Evolutionary conservation across 768 basidiomycete genomes (phyloP).

Genomic region (Leccinum subgranulosum): DNA sequence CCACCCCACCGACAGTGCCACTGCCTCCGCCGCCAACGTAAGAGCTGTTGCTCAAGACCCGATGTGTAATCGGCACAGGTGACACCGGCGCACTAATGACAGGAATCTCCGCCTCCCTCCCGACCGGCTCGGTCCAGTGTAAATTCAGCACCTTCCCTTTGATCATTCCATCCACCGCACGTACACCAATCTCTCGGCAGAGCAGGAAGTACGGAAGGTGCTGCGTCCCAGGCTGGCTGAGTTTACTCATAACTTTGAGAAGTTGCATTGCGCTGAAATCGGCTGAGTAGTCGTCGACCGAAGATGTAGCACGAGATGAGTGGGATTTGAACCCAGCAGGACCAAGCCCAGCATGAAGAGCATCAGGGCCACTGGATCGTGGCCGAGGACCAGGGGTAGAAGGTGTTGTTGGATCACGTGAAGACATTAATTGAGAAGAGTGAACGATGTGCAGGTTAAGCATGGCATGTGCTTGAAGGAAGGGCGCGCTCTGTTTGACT

Average conservation of each 20-base stretch:
- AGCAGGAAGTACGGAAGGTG: conserved; percentile 78
- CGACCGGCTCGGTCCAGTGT: conserved; percentile 72
- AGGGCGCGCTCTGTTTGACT: conserved; percentile 81
- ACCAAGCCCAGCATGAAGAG: conserved; percentile 55
- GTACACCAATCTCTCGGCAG: conserved; percentile 79
- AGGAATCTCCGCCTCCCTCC: conserved; percentile 43
- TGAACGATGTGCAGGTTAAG: conserved; percentile 88
- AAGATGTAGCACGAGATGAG: conserved; percentile 22
- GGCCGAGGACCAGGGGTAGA: conserved; percentile 33
- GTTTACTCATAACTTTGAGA: conserved; percentile 76
- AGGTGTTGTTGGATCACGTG: conserved; percentile 31
- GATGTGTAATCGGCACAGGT: conserved; percentile 25
- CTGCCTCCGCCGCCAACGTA: conserved; percentile 33
- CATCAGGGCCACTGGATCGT: conserved; percentile 40
- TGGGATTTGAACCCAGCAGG: conserved; percentile 66
- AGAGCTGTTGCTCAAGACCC: conserved; percentile 28
- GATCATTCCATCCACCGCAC: conserved; percentile 83
- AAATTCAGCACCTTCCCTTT: conserved; percentile 71
- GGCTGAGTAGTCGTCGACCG: conserved; percentile 47
- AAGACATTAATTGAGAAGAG: conserved; percentile 57
- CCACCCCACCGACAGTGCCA: conserved; percentile 37
- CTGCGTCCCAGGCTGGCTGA: conserved; percentile 59
- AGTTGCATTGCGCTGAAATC: conserved; percentile 80
- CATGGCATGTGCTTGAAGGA: conserved; percentile 79
- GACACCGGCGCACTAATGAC: conserved; percentile 27